These are phyloP conservation scores for Talaromyces verruculosus DNA, from an alignment of 2,329 filamentous ascomycete genomes.

Conservation along the genomic window DNA sequence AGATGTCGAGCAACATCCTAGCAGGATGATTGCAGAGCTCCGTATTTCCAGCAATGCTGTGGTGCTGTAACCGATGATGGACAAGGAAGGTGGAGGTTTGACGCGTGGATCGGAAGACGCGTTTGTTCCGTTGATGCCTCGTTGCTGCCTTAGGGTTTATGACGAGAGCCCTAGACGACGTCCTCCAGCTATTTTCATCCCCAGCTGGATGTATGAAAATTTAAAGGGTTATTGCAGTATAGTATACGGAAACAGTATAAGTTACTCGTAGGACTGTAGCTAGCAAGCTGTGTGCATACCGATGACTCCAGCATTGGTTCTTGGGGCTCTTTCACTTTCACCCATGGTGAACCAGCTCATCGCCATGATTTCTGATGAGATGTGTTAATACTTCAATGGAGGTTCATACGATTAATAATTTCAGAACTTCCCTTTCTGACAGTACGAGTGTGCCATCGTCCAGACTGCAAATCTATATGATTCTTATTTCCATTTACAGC, in stretches of 20 bases:
- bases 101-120: neutral
- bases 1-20: conserved; percentile 3
- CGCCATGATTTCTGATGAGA: neutral
- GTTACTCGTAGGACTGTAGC: neutral
- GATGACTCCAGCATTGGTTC: neutral
- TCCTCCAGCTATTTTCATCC: neutral
- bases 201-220: too few species aligned
- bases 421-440: too few species aligned
- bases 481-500: neutral
- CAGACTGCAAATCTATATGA: neutral
- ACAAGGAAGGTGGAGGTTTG: neutral
- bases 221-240: neutral
- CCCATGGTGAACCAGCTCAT: neutral
- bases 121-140: neutral
- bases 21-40: neutral
- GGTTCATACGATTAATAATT: too few species aligned
- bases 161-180: neutral
- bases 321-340: neutral
- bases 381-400: too few species aligned
- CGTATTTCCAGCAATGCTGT: neutral
- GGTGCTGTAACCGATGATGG: neutral
- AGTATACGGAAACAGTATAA: neutral
- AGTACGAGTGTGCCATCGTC: neutral
- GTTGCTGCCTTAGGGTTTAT: neutral
- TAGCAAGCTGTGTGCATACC: neutral